phyloP scores from a whole-genome alignment of 1,284 basidiomycete species.

The Boletus semigastroideus region DNA sequence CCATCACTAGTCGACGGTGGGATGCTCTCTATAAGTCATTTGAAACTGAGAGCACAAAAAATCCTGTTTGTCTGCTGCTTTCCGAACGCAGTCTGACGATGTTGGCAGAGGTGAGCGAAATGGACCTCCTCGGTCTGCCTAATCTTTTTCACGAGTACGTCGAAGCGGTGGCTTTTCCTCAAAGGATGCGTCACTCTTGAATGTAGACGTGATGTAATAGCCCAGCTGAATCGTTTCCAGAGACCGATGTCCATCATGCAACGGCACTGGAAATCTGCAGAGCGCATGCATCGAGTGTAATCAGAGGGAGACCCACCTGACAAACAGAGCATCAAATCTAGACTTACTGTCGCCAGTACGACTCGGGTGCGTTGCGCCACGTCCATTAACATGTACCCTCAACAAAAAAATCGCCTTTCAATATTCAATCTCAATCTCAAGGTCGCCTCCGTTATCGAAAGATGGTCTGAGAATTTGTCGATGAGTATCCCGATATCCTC shows the following conservation, averaged over 20 bases:
- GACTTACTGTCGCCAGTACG: slow-evolving; percentile 21
- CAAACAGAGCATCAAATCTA: too few species aligned
- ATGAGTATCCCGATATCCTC: too few species aligned
- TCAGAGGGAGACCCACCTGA: too few species aligned
- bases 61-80: background rate
- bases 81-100: too few species aligned
- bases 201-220: too few species aligned
- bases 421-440: slow-evolving; percentile 25
- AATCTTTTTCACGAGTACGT: background rate
- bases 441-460: slow-evolving; percentile 12
- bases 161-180: background rate
- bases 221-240: too few species aligned
- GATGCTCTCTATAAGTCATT: background rate
- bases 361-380: slow-evolving; percentile 23
- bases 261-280: slow-evolving; percentile 20
- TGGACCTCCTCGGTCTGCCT: background rate
- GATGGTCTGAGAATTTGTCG: slow-evolving; percentile 7
- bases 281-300: background rate
- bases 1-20: background rate
- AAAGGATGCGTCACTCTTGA: slow-evolving; percentile 1
- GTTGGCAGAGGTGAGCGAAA: background rate
- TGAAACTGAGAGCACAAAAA: background rate
- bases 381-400: slow-evolving; percentile 24
- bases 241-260: slow-evolving; percentile 18
- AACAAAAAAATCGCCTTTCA: slow-evolving; percentile 18